These are phyloP conservation scores for Solanum paucissectum DNA, from an alignment of 257 asterid genomes.

Conservation along the genomic window DNA sequence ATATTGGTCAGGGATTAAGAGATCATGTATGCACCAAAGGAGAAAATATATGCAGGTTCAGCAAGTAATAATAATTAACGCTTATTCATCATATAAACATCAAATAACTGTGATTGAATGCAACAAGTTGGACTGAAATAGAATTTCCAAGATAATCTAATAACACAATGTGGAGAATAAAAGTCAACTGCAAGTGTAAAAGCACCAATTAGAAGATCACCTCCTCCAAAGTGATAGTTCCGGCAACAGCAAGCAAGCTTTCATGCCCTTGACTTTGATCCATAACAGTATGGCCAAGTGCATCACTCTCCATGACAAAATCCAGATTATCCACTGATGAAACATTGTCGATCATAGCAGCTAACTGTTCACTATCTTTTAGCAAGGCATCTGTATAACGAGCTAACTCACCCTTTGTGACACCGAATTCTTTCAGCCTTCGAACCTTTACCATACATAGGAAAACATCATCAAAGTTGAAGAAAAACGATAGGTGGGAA, in stretches of 20 bases:
- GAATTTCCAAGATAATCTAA: not conserved
- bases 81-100: not conserved
- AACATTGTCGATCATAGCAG: conserved; percentile 96
- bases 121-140: not conserved
- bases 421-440: conserved; percentile 97
- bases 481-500: not conserved
- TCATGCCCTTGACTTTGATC: conserved; percentile 98
- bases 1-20: not conserved
- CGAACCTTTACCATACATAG: conserved; percentile 52
- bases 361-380: conserved; percentile 95
- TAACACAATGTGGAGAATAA: not conserved
- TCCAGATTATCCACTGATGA: conserved; percentile 97
- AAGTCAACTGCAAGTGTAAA: conserved; percentile 4
- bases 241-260: conserved; percentile 80
- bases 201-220: conserved; percentile 23
- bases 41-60: not conserved
- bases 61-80: not conserved
- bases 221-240: conserved; percentile 93
- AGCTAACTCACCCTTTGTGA: conserved; percentile 91
- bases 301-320: conserved; percentile 96
- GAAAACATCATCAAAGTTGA: not conserved
- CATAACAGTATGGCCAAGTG: conserved; percentile 93
- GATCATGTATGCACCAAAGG: not conserved
- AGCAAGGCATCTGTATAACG: conserved; percentile 93
- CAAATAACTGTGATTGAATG: not conserved